phyloP scores from a whole-genome alignment of 768 basidiomycete genomes.

The Tulasnella sp. region DNA sequence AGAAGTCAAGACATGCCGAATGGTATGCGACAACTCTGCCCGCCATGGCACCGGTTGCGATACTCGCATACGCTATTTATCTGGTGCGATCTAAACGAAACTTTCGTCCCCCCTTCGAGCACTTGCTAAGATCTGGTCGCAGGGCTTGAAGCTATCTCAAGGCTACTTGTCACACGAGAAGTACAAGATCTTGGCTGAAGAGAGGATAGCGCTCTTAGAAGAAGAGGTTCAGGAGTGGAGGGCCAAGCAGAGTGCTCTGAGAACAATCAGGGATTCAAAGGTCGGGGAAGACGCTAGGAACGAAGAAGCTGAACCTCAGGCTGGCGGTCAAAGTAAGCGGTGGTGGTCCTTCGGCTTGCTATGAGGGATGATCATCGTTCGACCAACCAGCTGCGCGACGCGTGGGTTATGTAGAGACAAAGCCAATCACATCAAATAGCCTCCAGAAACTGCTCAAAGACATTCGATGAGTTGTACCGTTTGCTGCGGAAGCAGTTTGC shows the following conservation, averaged over 20 bases:
- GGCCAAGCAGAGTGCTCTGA: background rate
- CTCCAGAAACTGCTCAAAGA: no score
- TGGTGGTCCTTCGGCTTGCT: slow-evolving; percentile 13
- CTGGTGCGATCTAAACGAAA: background rate
- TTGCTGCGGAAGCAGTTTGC: no score
- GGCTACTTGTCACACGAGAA: slow-evolving; percentile 11
- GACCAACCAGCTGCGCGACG: background rate
- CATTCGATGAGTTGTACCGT: no score
- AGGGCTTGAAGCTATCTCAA: slow-evolving; percentile 7
- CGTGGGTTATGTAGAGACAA: background rate
- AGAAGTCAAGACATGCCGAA: slow-evolving; percentile 9
- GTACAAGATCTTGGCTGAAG: slow-evolving; percentile 7
- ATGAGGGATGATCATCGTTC: background rate
- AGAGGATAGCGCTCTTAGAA: background rate
- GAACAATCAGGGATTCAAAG: background rate
- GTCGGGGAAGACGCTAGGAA: background rate
- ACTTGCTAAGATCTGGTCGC: background rate
- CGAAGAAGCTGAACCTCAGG: background rate
- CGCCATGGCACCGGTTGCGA: slow-evolving; percentile 11
- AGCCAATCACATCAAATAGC: background rate
- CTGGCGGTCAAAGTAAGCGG: background rate
- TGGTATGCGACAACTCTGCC: slow-evolving; percentile 12
- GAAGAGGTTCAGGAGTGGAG: slow-evolving; percentile 3
- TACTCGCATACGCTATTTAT: slow-evolving; percentile 12
- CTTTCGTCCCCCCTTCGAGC: background rate